Evolutionary conservation across 108 stramenopile genomes (phyloP).

Genomic region (Cyclostephanos invisitatus): DNA sequence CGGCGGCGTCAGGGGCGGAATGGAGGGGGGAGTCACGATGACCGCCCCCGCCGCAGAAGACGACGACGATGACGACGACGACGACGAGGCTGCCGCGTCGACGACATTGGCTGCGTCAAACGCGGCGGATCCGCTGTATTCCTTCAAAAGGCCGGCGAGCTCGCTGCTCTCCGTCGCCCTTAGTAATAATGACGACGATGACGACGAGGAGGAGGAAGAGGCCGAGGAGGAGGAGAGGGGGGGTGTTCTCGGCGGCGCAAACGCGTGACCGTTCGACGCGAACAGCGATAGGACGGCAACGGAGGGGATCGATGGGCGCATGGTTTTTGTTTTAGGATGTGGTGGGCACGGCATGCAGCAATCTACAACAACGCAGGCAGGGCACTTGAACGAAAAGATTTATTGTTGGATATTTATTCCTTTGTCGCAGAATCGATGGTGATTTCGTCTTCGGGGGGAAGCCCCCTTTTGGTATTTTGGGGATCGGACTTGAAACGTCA

Average conservation of each 20-base stretch:
- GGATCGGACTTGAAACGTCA: no score
- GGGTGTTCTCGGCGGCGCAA: slow-evolving; percentile 14
- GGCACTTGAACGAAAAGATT: no score
- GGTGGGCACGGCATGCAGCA: no score
- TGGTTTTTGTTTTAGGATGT: not conserved
- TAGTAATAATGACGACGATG: not conserved
- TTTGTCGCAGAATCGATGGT: no score
- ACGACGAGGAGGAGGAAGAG: not conserved
- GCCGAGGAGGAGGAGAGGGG: not conserved
- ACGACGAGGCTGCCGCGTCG: slow-evolving; percentile 10
- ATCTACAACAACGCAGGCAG: no score
- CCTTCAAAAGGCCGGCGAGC: slow-evolving; percentile 29
- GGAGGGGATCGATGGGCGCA: slow-evolving; percentile 11
- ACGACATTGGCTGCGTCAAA: slow-evolving; percentile 10
- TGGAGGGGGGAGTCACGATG: no score
- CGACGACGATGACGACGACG: not conserved
- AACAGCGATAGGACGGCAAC: slow-evolving; percentile 25
- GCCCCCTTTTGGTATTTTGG: no score
- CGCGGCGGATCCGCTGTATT: slow-evolving; percentile 31
- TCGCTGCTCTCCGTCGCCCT: slow-evolving; percentile 6
- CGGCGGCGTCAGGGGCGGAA: not conserved
- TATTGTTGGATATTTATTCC: no score
- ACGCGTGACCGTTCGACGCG: slow-evolving; percentile 17
- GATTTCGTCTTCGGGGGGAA: no score
- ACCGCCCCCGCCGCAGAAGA: no score